Evolutionary conservation across 176 grass and related monocot genomes (phyloP).

Genomic region (Zoysia japonica): DNA sequence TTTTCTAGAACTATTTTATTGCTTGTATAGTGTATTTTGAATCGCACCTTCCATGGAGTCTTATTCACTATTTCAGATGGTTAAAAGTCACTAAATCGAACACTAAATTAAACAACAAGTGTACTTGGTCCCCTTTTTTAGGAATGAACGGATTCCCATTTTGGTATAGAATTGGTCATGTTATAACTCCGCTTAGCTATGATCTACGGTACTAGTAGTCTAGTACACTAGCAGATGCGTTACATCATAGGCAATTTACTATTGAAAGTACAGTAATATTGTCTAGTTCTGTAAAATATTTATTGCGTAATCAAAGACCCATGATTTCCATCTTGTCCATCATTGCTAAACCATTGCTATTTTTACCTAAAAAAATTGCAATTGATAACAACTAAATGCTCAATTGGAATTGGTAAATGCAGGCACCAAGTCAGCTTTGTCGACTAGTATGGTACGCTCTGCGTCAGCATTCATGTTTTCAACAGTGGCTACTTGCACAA

Average conservation of each 20-base stretch:
- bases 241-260: neutral
- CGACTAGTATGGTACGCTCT: conserved; percentile 71
- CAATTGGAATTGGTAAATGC: conserved; percentile 4
- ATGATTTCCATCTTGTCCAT: neutral
- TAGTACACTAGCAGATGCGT: neutral
- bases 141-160: neutral
- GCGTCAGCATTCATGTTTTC: conserved; percentile 65
- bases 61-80: neutral
- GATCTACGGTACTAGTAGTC: neutral
- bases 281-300: neutral
- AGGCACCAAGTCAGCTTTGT: conserved; percentile 67
- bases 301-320: neutral
- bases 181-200: neutral
- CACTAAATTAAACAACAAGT: neutral
- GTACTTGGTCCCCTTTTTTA: neutral
- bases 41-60: neutral
- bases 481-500: conserved; percentile 61
- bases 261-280: neutral
- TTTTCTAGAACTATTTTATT: neutral
- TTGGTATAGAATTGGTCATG: conserved; percentile 4
- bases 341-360: conserved; percentile 5
- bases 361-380: conserved; percentile 5
- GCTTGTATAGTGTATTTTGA: neutral
- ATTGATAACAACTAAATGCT: conserved; percentile 36
- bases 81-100: neutral